Percentiles rank a stretch among this genome's conserved stretches.
Conservation (phyloP, 2,329 filamentous ascomycete genomes). For the Monilinia vaccinii-corymbosi region DNA sequence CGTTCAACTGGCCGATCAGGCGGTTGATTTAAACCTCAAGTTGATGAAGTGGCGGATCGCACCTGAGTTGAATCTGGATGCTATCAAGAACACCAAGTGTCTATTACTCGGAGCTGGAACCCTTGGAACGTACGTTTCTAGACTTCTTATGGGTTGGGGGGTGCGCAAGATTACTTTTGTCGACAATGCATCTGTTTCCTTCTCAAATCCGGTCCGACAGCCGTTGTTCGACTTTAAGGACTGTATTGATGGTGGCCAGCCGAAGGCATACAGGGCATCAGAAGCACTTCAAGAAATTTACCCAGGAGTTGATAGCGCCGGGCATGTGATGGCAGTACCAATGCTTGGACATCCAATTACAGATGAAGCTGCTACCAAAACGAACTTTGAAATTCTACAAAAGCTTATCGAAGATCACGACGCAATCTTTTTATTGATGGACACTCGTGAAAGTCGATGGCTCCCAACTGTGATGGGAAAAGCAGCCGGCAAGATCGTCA, state of each 20-base stretch:
- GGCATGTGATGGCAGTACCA: slow-evolving; percentile 76
- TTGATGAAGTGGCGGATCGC: slow-evolving; percentile 98
- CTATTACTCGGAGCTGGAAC: slow-evolving; percentile 88
- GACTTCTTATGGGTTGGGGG: slow-evolving; percentile 91
- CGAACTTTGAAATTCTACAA: slow-evolving; percentile 68
- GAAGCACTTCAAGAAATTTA: slow-evolving; percentile 78
- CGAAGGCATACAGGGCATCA: slow-evolving; percentile 75
- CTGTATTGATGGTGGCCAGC: slow-evolving; percentile 73
- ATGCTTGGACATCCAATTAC: slow-evolving; percentile 90
- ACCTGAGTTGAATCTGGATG: slow-evolving; percentile 76
- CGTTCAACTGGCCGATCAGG: slow-evolving; percentile 75
- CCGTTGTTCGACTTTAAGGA: slow-evolving; percentile 87
- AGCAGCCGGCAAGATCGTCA: slow-evolving; percentile 82
- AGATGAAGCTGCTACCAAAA: slow-evolving; percentile 59
- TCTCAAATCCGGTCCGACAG: slow-evolving; percentile 92
- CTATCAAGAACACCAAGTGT: slow-evolving; percentile 83
- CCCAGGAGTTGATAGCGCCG: slow-evolving; percentile 74
- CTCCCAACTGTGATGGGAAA: slow-evolving; percentile 95
- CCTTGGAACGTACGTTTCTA: slow-evolving; percentile 84
- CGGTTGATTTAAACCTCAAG: slow-evolving; percentile 92
- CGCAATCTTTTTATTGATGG: slow-evolving; percentile 93
- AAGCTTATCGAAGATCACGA: slow-evolving; percentile 76
- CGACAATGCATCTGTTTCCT: slow-evolving; percentile 87
- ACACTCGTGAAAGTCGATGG: slow-evolving; percentile 90
- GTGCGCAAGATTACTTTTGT: slow-evolving; percentile 93